Percentiles rank a stretch among this genome's conserved stretches.
phyloP scores from a whole-genome alignment of 768 basidiomycete genomes.

The Termitomyces sp. region DNA sequence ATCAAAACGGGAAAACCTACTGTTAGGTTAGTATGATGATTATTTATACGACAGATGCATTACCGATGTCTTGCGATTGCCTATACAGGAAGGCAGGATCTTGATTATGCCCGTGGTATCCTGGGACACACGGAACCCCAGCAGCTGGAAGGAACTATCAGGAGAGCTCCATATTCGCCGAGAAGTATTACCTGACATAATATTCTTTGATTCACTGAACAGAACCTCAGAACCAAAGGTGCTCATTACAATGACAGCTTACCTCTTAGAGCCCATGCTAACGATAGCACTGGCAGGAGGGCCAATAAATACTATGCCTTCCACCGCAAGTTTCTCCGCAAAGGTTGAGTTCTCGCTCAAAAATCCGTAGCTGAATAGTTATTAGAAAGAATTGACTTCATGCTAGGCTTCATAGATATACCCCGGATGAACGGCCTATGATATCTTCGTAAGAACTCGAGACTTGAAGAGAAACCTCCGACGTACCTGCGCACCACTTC shows the following conservation, averaged over 20 bases:
- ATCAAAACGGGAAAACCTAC: slow-evolving; percentile 87
- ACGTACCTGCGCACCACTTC: slow-evolving; percentile 77
- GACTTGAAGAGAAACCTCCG: neutral
- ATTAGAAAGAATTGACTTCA: slow-evolving; percentile 1
- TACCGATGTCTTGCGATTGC: slow-evolving; percentile 72
- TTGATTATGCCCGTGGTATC: slow-evolving; percentile 86
- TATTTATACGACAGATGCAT: neutral
- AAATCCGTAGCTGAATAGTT: slow-evolving; percentile 66
- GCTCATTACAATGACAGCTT: slow-evolving; percentile 1
- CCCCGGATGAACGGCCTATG: slow-evolving; percentile 89
- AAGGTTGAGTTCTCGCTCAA: slow-evolving; percentile 89
- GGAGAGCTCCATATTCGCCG: neutral
- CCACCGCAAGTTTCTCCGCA: slow-evolving; percentile 64
- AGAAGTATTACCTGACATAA: slow-evolving; percentile 65
- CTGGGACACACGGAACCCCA: slow-evolving; percentile 89
- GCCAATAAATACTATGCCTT: slow-evolving; percentile 86
- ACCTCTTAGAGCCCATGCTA: slow-evolving; percentile 97
- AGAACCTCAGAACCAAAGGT: neutral
- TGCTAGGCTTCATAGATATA: slow-evolving; percentile 24
- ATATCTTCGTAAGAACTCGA: neutral
- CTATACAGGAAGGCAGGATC: slow-evolving; percentile 60
- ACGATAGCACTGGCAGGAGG: slow-evolving; percentile 84
- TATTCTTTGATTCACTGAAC: slow-evolving; percentile 88
- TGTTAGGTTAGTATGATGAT: neutral
- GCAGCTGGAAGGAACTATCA: slow-evolving; percentile 45